Evolutionary conservation across 495 filamentous ascomycete species (phyloP).

Genomic region (Aspergillus heteromorphus): DNA sequence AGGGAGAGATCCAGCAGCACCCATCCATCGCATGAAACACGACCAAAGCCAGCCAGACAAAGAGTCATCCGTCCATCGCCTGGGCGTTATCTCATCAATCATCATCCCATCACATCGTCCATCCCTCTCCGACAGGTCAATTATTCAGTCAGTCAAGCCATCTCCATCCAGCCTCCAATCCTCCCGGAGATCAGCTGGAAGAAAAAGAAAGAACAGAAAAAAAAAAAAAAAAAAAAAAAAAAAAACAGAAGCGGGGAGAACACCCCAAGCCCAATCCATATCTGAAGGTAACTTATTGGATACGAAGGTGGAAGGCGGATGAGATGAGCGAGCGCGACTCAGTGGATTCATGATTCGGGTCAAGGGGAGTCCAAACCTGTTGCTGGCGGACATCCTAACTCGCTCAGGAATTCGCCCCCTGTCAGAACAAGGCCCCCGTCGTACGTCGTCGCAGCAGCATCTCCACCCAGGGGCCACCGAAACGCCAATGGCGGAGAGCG

Average conservation of each 20-base stretch:
- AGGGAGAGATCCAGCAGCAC: not conserved
- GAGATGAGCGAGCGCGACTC: constrained; percentile 10
- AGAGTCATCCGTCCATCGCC: not conserved
- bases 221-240: too few species aligned
- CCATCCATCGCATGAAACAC: constrained; percentile 20
- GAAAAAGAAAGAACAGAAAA: too few species aligned
- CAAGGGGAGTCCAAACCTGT: constrained; percentile 19
- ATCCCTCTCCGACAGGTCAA: not conserved
- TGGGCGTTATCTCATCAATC: not conserved
- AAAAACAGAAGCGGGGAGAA: constrained; percentile 25
- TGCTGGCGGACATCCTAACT: constrained; percentile 16
- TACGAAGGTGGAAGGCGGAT: constrained; percentile 19
- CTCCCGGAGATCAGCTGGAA: constrained; percentile 11
- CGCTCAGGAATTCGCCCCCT: constrained; percentile 21
- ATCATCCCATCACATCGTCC: not conserved
- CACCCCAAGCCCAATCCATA: constrained; percentile 21
- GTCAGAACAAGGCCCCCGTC: constrained; percentile 19
- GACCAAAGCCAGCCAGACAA: constrained; percentile 1
- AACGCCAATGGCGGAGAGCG: constrained; percentile 16
- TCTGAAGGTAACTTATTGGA: constrained; percentile 21
- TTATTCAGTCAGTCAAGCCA: not conserved
- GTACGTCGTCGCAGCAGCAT: constrained; percentile 23
- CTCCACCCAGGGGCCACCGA: constrained; percentile 19
- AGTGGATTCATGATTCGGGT: constrained; percentile 19
- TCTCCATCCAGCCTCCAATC: not conserved